Conservation (phyloP, 108 stramenopile species). For the Mediolabrus comicus region DNA sequence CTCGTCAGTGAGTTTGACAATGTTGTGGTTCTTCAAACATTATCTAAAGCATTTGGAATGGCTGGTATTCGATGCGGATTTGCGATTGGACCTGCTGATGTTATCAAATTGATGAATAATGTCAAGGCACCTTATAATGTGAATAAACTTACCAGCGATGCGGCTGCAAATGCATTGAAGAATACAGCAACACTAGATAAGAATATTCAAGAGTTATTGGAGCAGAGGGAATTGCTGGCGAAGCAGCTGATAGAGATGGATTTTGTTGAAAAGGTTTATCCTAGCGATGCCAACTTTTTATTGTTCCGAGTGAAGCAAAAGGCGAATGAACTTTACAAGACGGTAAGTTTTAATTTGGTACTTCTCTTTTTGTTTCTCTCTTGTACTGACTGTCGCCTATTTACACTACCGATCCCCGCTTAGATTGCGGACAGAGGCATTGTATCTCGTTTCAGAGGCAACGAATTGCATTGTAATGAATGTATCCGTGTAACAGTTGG, state of each 20-base stretch:
- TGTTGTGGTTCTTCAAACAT: constrained; percentile 91
- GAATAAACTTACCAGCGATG: constrained; percentile 81
- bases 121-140: constrained; percentile 98
- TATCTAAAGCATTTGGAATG: constrained; percentile 96
- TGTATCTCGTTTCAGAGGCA: constrained; percentile 92
- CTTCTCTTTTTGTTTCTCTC: not conserved
- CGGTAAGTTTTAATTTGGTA: constrained; percentile 9
- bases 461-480: constrained; percentile 89
- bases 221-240: constrained; percentile 63
- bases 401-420: not conserved
- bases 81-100: constrained; percentile 79
- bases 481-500: constrained; percentile 95
- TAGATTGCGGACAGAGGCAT: constrained; percentile 90
- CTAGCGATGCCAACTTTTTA: constrained; percentile 90
- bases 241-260: constrained; percentile 56
- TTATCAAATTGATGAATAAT: constrained; percentile 95
- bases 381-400: not conserved
- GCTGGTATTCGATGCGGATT: constrained; percentile 96
- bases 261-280: constrained; percentile 81
- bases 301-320: constrained; percentile 75
- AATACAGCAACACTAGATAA: constrained; percentile 52
- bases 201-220: constrained; percentile 58
- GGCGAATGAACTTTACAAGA: constrained; percentile 84
- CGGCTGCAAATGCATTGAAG: constrained; percentile 82
- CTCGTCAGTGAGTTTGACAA: constrained; percentile 74